These are phyloP conservation scores for Eucalyptus caleyi DNA, from an alignment of 345 rosid genomes.

Conservation along the genomic window DNA sequence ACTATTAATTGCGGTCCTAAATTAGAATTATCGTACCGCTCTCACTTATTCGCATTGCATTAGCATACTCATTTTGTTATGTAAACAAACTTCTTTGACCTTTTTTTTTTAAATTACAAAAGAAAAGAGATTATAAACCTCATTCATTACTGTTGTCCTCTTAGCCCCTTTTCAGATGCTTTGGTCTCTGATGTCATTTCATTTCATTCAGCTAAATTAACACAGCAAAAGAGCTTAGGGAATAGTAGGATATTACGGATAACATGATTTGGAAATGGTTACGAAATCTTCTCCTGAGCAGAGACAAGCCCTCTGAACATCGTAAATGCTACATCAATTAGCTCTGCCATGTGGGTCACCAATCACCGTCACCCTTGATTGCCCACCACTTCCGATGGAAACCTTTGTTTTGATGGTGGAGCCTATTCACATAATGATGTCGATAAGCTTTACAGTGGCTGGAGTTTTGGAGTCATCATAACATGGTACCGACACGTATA, in stretches of 20 bases:
- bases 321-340: background rate
- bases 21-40: fast-evolving
- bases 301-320: background rate
- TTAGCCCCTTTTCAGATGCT: background rate
- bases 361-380: background rate
- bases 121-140: too few relatives aligned
- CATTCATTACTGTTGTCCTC: background rate
- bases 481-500: background rate
- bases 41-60: background rate
- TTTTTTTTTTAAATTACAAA: too few relatives aligned
- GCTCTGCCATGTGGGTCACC: background rate
- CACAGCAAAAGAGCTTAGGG: background rate
- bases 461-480: background rate
- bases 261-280: background rate
- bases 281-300: background rate
- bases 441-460: background rate
- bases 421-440: background rate
- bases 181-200: background rate
- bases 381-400: background rate
- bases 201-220: background rate
- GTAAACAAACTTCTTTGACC: background rate
- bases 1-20: background rate
- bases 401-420: background rate
- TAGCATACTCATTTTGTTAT: fast-evolving
- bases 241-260: background rate